Base-by-base conservation (phyloP, 2,329 filamentous ascomycete genomes). In the Calonectria honghensis region DNA sequence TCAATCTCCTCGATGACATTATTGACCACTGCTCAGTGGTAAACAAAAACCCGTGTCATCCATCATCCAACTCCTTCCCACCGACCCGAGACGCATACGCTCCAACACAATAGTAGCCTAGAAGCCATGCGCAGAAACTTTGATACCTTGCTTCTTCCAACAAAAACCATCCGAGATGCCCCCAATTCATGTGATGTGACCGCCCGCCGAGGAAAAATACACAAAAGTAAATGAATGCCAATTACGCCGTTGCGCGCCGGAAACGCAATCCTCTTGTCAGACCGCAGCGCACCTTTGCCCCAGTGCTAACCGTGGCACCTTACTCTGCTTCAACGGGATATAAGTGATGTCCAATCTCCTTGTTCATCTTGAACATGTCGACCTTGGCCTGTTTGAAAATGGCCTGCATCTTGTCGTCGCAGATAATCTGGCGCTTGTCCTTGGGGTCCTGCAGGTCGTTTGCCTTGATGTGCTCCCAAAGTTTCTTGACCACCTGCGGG, bases 351-450 rank as follows among this genome's bases (percentile, higher is more conserved):
- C 95, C 95, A 14, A 98, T 92, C 20, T 98, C 91, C 88, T 98
- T 98, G 89, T 98, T 98, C 96, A 99, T 98, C 79, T 95, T 96
- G 85, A 99, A 99, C 97, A 99, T 99, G 86, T 98, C 95, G 65
- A 99, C 94, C 81, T 91, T 94, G 81, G 96, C 92, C 82, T 94
- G 91, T 85, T 98, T 98, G 88, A 99, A 99, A 10, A 99, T 94
- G 9, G 94, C 94, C 75, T 95, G 93, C 94, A 99, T 94, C 79
- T 92, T 93, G 31, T 98, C 95, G 85, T 99, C 97, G 86, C 97
- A 99, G 35, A 92, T 88, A 77, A 99, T 99, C 79, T 98, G 95
- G 29, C 97, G 94, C 85, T 96, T 96, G 87, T 99, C 96, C 77
- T 85, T 92, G 0, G 96, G 96, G 79, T 98, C 96, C 85, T 99